Conservation (phyloP, 176 grass and related monocot genomes). For the Ananas comosus region DNA sequence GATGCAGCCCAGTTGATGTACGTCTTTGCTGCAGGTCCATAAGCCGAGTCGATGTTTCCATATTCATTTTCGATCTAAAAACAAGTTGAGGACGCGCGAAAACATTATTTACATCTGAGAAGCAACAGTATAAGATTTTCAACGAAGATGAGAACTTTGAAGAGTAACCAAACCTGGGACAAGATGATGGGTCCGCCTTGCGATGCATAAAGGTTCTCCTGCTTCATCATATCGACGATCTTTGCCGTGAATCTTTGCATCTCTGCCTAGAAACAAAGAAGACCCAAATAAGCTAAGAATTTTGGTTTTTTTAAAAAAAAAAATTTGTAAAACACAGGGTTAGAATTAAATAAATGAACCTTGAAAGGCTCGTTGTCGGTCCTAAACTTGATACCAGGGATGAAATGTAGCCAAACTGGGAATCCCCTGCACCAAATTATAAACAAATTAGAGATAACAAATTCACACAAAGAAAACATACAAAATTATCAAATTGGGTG, state of each 20-base stretch:
- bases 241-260: slow-evolving; percentile 93
- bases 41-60: slow-evolving; percentile 60
- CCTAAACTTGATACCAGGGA: slow-evolving; percentile 91
- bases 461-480: neutral
- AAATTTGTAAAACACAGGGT: too few relatives aligned
- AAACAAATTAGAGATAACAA: neutral
- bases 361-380: slow-evolving; percentile 94
- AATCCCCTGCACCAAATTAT: slow-evolving; percentile 56
- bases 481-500: neutral
- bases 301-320: too few relatives aligned
- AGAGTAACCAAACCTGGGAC: slow-evolving; percentile 53
- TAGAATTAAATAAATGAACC: slow-evolving; percentile 10
- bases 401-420: slow-evolving; percentile 95
- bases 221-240: slow-evolving; percentile 88
- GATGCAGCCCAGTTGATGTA: slow-evolving; percentile 90
- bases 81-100: neutral
- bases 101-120: neutral
- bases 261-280: slow-evolving; percentile 33
- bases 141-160: neutral
- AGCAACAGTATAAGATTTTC: neutral
- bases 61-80: slow-evolving; percentile 87
- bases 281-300: neutral
- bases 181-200: slow-evolving; percentile 94
- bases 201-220: slow-evolving; percentile 83
- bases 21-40: slow-evolving; percentile 49